phyloP scores from a whole-genome alignment of 1,284 basidiomycete species.

The Fomitopsis schrenkii region DNA sequence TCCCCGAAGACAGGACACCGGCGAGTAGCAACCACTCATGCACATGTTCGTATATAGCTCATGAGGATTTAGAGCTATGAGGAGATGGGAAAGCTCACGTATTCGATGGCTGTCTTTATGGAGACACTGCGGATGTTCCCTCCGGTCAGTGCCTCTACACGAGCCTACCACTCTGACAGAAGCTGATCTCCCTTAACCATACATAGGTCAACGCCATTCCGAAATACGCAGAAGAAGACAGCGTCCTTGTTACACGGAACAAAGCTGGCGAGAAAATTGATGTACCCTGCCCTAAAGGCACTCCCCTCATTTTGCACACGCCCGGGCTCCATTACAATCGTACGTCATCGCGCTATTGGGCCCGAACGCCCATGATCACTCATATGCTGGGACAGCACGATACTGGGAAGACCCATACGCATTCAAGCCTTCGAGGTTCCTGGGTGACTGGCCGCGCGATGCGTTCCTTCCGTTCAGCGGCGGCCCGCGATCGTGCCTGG shows the following conservation, averaged over 20 bases:
- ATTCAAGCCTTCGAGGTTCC: constrained; percentile 39
- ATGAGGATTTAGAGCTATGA: constrained; percentile 31
- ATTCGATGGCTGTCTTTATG: constrained; percentile 48
- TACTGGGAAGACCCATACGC: constrained; percentile 37
- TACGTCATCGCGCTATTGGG: constrained; percentile 6
- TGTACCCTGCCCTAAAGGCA: constrained; percentile 44
- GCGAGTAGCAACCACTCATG: constrained; percentile 25
- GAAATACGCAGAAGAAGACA: constrained; percentile 47
- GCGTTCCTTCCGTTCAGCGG: constrained; percentile 39
- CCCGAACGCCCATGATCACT: background rate
- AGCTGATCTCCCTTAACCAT: background rate
- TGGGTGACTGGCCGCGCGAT: constrained; percentile 34
- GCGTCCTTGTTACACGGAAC: constrained; percentile 35
- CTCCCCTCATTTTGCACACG: constrained; percentile 35
- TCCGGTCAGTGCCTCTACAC: constrained; percentile 35
- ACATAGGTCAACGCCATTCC: constrained; percentile 38
- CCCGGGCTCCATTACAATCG: constrained; percentile 41
- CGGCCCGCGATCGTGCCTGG: constrained; percentile 36
- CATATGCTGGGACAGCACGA: constrained; percentile 23
- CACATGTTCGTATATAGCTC: background rate
- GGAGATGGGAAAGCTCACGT: constrained; percentile 43
- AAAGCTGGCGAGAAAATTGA: constrained; percentile 34
- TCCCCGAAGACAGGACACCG: constrained; percentile 38
- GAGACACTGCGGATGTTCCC: constrained; percentile 61
- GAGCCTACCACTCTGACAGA: background rate